Percentiles rank a stretch among this genome's conserved stretches.
phyloP scores from a whole-genome alignment of 352 stramenopile genomes.

The Pythium biforme region DNA sequence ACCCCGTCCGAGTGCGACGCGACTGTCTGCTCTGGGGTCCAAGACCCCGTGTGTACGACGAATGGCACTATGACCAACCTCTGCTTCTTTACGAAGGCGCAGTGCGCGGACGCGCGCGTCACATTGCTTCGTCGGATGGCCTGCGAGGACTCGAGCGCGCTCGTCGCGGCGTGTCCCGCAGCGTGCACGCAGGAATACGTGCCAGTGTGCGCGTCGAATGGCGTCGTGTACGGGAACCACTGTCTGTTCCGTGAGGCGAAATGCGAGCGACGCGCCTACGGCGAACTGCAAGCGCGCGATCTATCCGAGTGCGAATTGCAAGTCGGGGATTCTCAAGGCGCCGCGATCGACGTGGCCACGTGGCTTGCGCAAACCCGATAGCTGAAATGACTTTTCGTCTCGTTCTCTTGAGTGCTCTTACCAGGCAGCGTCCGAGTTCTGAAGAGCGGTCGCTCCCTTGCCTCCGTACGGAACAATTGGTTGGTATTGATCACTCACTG shows the following conservation, averaged over 20 bases:
- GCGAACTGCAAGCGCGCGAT: conserved; percentile 21
- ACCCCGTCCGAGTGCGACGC: conserved; percentile 13
- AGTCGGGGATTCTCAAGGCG: conserved; percentile 20
- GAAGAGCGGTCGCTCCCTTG: too few relatives aligned
- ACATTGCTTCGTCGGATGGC: conserved; percentile 27
- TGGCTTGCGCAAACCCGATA: neutral
- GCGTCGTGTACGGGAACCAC: conserved; percentile 51
- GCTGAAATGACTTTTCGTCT: neutral
- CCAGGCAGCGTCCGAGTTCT: too few relatives aligned
- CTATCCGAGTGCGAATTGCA: conserved; percentile 24
- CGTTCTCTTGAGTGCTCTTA: neutral
- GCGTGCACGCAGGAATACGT: conserved; percentile 38
- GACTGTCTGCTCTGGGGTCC: conserved; percentile 38
- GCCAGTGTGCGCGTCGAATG: conserved; percentile 51
- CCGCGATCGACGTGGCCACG: conserved; percentile 1
- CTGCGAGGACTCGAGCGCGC: conserved; percentile 24
- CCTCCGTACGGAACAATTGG: too few relatives aligned
- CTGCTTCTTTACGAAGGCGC: conserved; percentile 36
- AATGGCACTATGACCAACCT: conserved; percentile 47
- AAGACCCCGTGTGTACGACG: conserved; percentile 53
- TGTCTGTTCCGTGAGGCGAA: conserved; percentile 53
- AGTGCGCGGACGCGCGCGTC: conserved; percentile 27
- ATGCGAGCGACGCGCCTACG: conserved; percentile 29
- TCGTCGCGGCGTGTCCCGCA: conserved; percentile 33
- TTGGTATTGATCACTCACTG: too few relatives aligned